phyloP scores from a whole-genome alignment of 176 grass and related monocot genomes.

The Tillandsia leiboldiana region DNA sequence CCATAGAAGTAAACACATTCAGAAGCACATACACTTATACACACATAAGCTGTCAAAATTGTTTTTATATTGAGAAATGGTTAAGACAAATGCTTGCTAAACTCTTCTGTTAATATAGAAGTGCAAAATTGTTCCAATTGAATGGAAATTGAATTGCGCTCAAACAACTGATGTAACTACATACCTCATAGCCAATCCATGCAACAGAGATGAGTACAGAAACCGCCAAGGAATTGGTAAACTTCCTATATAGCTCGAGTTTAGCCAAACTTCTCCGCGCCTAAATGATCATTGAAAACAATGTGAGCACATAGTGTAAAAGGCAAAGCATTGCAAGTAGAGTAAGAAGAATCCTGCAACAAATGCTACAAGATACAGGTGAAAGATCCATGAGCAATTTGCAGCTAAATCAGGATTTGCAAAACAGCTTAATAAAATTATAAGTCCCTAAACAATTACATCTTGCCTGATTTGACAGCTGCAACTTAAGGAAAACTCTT shows the following conservation, averaged over 20 bases:
- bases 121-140: too few species aligned
- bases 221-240: constrained; percentile 80
- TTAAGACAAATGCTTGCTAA: too few species aligned
- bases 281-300: constrained; percentile 35
- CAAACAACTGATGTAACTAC: constrained; percentile 16
- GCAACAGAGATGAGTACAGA: constrained; percentile 91
- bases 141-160: neutral
- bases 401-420: neutral
- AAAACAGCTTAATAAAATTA: neutral
- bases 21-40: too few species aligned
- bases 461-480: neutral
- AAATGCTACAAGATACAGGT: neutral
- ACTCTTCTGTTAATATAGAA: too few species aligned
- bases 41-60: too few species aligned
- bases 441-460: neutral
- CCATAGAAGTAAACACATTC: too few species aligned
- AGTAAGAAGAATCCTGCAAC: neutral
- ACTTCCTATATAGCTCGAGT: constrained; percentile 94
- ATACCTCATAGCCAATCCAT: constrained; percentile 99
- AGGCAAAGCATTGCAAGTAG: constrained; percentile 5
- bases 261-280: constrained; percentile 87
- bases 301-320: neutral
- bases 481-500: neutral
- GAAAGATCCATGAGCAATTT: neutral
- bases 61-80: too few species aligned